Evolutionary conservation across 441 rosid genomes (phyloP), one percentile per base, ranked within the genome.

Genomic region (Gossypium laxum): DNA sequence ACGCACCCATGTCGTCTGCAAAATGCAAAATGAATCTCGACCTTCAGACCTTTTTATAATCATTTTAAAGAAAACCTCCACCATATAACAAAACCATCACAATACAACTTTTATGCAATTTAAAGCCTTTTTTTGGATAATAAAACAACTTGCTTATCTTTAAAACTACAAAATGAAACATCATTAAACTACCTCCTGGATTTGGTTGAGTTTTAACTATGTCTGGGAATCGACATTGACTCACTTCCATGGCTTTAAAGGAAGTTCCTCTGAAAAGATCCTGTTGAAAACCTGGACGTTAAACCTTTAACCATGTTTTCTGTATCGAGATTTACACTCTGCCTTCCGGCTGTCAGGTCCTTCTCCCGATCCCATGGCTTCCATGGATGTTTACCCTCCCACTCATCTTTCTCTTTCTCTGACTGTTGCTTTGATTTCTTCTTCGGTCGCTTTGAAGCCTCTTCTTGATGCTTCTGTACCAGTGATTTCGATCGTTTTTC

Each of bases 281-380:
- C 98, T 0, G 97, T 79, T 17, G 96, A 85, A 77, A 91, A 91
- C 82, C 91, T 82, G 47, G 92, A 85, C 59, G 96, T 60, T 75
- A 93, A 80, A 65, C 94, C 96, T 72, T 85, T 77, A 60, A 81
- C 82, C 93, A 91, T 89, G 75, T 77, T 78, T 1, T 87, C 91
- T 0, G 94, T 48, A 72, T 91, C 95, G 0, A 93, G 74, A 10
- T 91, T 89, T 57, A 90, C 82, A 15, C 59, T 84, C 75, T 86
- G 86, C 81, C 98, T 85, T 64, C 93, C 97, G 0, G 93, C 95
- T 0, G 63, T 73, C 30, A 91, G 78, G 80, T 93, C 98, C 77
- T 90, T 91, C 77, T 93, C 97, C 2, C 96, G 85, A 72, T 93
- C 98, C 98, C 97, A 91, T 6, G 98, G 98, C 83, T 88, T 93